Evolutionary conservation across 495 filamentous ascomycete genomes (phyloP).

Genomic region (Penicillium paxilli): DNA sequence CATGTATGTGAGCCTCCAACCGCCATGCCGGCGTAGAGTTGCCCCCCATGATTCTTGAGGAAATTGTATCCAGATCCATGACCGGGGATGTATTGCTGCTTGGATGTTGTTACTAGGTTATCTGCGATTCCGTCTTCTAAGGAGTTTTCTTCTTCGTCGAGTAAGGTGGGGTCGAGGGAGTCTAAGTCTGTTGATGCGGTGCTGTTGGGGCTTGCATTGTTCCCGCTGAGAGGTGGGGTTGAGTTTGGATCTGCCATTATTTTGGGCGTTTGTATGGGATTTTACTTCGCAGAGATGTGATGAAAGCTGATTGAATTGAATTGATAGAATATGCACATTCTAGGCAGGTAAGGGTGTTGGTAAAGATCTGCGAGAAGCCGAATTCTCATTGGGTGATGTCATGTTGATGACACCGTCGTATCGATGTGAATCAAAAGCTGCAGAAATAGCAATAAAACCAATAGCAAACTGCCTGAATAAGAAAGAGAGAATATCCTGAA

Average conservation of each 20-base stretch:
- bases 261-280: not conserved
- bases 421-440: no score
- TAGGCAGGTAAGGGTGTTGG: no score
- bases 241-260: not conserved
- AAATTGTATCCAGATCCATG: conserved; percentile 24
- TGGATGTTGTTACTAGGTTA: conserved; percentile 2
- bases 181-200: not conserved
- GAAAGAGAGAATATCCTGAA: no score
- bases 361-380: not conserved
- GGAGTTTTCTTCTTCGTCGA: conserved; percentile 14
- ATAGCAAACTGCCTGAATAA: no score
- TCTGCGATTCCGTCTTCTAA: conserved; percentile 5
- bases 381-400: not conserved
- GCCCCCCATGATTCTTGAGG: conserved; percentile 28
- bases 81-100: not conserved
- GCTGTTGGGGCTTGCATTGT: not conserved
- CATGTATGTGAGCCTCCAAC: conserved; percentile 35
- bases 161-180: conserved; percentile 4
- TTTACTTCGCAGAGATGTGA: not conserved
- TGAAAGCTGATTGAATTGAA: not conserved
- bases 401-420: not conserved
- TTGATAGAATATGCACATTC: no score
- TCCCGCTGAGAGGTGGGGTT: not conserved
- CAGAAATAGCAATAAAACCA: no score
- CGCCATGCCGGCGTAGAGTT: conserved; percentile 35